These are phyloP conservation scores for Silene latifolia DNA, from an alignment of 148 eudicot species.

Conservation along the genomic window DNA sequence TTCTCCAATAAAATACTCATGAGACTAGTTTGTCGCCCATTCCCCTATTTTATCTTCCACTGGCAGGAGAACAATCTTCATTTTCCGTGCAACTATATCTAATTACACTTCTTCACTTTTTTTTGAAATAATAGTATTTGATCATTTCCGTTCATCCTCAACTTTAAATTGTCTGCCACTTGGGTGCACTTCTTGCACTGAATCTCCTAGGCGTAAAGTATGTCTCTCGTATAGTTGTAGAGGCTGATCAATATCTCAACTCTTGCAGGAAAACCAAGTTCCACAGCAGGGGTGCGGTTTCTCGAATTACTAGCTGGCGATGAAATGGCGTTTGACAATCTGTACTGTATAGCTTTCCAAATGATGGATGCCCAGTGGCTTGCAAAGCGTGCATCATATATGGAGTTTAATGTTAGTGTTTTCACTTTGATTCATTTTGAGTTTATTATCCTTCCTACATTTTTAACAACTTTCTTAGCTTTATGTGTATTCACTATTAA, in stretches of 20 bases:
- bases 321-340: slow-evolving; percentile 73
- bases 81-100: neutral
- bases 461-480: no score
- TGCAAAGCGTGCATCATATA: slow-evolving; percentile 75
- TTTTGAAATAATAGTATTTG: neutral
- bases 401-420: slow-evolving; percentile 63
- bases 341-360: slow-evolving; percentile 63
- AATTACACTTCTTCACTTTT: neutral
- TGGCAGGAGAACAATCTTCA: neutral
- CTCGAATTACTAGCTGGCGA: slow-evolving; percentile 56
- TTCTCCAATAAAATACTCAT: neutral
- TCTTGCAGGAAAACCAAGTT: slow-evolving; percentile 58
- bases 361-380: slow-evolving; percentile 94
- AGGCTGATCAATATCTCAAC: neutral
- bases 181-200: neutral
- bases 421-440: neutral
- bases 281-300: slow-evolving; percentile 48
- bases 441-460: neutral
- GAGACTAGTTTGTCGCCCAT: neutral
- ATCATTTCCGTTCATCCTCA: neutral
- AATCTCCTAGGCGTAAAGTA: neutral
- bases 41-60: neutral
- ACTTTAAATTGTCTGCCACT: neutral
- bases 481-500: no score
- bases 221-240: no score